Percentiles rank a stretch among this genome's conserved stretches.
These are phyloP conservation scores for Bipolaris zeicola DNA, from an alignment of 2,329 filamentous ascomycete species.

Conservation along the genomic window DNA sequence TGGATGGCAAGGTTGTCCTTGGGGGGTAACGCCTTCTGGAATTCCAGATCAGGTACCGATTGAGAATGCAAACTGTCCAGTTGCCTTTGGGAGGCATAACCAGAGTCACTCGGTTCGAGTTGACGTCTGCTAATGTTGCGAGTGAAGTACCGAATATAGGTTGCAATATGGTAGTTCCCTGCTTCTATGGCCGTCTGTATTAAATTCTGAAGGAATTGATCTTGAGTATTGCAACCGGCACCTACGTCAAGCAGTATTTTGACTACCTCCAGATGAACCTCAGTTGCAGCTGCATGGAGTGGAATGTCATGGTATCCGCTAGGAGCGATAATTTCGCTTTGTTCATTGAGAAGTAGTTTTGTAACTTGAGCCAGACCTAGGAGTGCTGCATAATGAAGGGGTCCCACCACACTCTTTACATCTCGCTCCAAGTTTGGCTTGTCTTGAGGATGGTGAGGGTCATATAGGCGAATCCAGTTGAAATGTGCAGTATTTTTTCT, in stretches of 20 bases:
- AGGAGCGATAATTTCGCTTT: constrained; percentile 19
- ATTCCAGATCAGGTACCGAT: background rate
- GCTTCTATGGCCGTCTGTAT: background rate
- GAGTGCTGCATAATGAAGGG: constrained; percentile 31
- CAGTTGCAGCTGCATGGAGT: constrained; percentile 6
- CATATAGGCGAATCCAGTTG: constrained; percentile 26
- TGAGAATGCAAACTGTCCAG: background rate
- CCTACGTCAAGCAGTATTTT: background rate
- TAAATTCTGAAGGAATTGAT: too few relatives aligned
- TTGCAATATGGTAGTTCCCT: background rate
- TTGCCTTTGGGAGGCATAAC: background rate
- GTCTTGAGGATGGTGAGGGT: constrained; percentile 20
- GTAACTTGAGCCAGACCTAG: constrained; percentile 21
- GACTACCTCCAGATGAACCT: background rate
- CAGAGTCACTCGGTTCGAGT: background rate
- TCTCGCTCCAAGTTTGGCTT: constrained; percentile 8
- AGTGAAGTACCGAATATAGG: background rate
- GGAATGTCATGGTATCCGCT: constrained; percentile 22
- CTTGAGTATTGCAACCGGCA: background rate
- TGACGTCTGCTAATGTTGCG: too few relatives aligned
- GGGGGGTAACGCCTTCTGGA: background rate
- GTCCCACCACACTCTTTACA: constrained; percentile 9
- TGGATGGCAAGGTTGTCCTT: background rate
- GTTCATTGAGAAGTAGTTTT: constrained; percentile 15
- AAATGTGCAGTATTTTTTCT: constrained; percentile 20